Base-by-base conservation (phyloP, 2,329 filamentous ascomycete species). In the Xylariaceae sp. region DNA sequence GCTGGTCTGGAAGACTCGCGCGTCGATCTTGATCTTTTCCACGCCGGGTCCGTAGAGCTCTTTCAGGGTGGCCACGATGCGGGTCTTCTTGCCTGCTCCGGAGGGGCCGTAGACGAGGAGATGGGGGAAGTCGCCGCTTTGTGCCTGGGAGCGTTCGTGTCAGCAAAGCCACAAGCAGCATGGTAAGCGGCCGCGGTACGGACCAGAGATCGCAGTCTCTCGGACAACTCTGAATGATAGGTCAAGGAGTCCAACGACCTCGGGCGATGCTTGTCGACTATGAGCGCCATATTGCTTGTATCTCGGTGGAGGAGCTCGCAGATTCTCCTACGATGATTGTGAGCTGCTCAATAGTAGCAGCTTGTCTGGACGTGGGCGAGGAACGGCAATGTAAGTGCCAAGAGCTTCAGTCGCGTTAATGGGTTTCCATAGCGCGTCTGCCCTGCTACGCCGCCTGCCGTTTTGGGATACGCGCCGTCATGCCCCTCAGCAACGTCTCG, bases 1-100 rank as follows among this genome's bases (percentile, higher is more conserved):
- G 15, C 79, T 89, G 1, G 92, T 96, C 62, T 94, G 89, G 67
- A 98, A 98, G 38, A 95, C 83, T 44, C 92, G 84, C 10, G 88
- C 86, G 57, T 98, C 92, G 63, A 98, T 96, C 67, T 96, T 96
- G 72, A 98, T 98, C 72, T 95, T 96, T 56, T 98, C 93, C n/a
- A 94, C 92, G 27, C 92, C 90, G 0, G 90, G 81, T 0, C 92
- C 92, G 60, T 92, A 98, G 6, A 98, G 73, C 55, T 95, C 90
- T 59, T 94, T 94, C 3, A 98, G 67, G 0, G 90, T 96, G 12
- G 92, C 89, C 13, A 95, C 87, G 46, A 96, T 93, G 27, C 92
- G 81, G 2, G 92, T 98, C 64, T 98, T 98, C 62, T 98, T 98
- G 46, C 92, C 92, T 5, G 92, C 92, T 21, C 92, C 92, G 0